A percentile compares a stretch with the other conserved stretches of the same genome.
Evolutionary conservation across 2,329 filamentous ascomycete species (phyloP).

Genomic region (Fusarium lyarnte): DNA sequence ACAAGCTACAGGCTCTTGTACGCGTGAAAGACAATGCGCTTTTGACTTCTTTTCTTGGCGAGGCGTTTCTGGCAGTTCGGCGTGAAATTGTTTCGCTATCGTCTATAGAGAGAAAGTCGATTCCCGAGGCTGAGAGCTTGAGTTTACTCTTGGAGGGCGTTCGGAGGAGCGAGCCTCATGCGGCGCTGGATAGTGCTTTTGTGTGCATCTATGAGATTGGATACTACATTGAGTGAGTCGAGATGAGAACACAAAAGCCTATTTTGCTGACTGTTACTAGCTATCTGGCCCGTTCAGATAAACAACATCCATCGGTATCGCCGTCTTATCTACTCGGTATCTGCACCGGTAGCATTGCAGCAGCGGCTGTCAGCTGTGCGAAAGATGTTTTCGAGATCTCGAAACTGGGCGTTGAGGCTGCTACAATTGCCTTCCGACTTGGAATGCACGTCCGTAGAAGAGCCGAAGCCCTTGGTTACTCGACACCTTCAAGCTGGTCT

Average conservation of each 20-base stretch:
- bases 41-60: background rate
- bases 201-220: background rate
- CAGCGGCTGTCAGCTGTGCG: rapidly evolving
- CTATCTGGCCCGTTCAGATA: background rate
- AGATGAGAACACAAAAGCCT: rapidly evolving
- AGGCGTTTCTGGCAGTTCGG: background rate
- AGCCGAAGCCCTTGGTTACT: background rate
- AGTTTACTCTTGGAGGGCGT: background rate
- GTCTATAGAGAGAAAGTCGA: background rate
- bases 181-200: background rate
- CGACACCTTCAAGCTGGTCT: background rate
- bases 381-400: background rate
- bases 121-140: background rate
- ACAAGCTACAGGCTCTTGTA: background rate
- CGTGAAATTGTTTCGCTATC: background rate
- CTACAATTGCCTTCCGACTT: background rate
- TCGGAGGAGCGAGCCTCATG: background rate
- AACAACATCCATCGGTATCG: background rate
- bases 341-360: background rate
- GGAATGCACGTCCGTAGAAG: background rate
- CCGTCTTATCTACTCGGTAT: background rate
- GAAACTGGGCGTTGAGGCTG: background rate
- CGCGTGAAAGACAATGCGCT: background rate
- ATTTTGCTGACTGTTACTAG: background rate
- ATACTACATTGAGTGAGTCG: background rate